These are phyloP conservation scores for Mrakia gelida DNA, from an alignment of 768 basidiomycete genomes.

Conservation along the genomic window DNA sequence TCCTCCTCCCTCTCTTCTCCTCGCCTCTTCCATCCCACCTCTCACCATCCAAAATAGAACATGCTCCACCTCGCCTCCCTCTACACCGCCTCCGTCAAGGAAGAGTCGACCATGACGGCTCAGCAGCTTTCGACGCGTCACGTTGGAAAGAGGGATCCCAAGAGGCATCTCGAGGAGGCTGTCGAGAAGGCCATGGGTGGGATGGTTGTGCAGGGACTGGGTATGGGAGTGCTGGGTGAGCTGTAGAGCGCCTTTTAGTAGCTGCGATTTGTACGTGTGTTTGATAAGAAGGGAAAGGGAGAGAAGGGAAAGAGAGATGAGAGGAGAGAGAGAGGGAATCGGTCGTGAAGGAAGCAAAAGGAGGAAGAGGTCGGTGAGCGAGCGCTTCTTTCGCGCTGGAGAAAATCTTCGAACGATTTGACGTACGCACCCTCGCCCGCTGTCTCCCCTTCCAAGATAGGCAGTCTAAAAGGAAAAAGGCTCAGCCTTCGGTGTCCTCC, in stretches of 20 bases:
- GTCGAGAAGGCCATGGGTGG: conserved; percentile 98
- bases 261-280: too few relatives aligned
- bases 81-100: conserved; percentile 97
- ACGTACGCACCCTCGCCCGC: too few relatives aligned
- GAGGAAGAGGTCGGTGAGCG: too few relatives aligned
- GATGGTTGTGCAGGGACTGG: conserved; percentile 91
- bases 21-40: background rate
- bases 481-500: too few relatives aligned
- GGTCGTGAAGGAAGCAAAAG: too few relatives aligned
- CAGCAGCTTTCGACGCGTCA: conserved; percentile 96
- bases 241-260: conserved; percentile 48
- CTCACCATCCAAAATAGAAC: conserved; percentile 52
- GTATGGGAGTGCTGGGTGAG: conserved; percentile 90
- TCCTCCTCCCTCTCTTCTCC: conserved; percentile 32
- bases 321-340: background rate
- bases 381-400: background rate
- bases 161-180: conserved; percentile 93
- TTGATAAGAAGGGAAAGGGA: background rate
- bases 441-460: too few relatives aligned
- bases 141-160: conserved; percentile 96
- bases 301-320: background rate
- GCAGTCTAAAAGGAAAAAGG: too few relatives aligned
- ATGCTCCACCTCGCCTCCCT: conserved; percentile 90
- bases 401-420: too few relatives aligned
- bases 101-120: conserved; percentile 88